These are phyloP conservation scores for Nitzschia sp. DNA, from an alignment of 108 stramenopile species.

Conservation along the genomic window DNA sequence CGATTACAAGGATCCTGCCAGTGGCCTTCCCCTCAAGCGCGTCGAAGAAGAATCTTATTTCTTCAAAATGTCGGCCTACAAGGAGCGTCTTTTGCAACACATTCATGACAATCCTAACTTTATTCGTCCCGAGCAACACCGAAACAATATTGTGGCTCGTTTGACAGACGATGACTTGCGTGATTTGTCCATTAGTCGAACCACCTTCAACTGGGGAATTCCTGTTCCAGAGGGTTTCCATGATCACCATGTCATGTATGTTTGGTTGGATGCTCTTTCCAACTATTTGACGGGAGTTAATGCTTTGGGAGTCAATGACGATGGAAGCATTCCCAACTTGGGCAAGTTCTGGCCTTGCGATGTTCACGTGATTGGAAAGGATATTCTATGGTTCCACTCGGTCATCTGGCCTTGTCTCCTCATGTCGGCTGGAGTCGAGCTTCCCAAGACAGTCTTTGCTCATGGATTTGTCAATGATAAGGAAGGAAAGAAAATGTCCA, in stretches of 20 bases:
- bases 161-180: constrained; percentile 80
- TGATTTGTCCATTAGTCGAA: constrained; percentile 93
- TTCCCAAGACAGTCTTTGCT: constrained; percentile 92
- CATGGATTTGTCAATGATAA: constrained; percentile 97
- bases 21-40: constrained; percentile 88
- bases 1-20: constrained; percentile 85
- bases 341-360: constrained; percentile 91
- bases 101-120: constrained; percentile 87
- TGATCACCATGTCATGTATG: constrained; percentile 96
- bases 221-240: constrained; percentile 92
- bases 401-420: constrained; percentile 99
- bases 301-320: constrained; percentile 66
- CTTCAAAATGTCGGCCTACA: constrained; percentile 94
- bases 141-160: constrained; percentile 78
- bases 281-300: constrained; percentile 95
- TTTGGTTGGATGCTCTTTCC: constrained; percentile 98
- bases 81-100: constrained; percentile 77
- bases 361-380: constrained; percentile 97
- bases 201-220: constrained; percentile 97
- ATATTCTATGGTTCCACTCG: constrained; percentile 98
- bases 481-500: constrained; percentile 99
- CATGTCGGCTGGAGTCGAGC: constrained; percentile 89
- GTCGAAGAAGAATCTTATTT: constrained; percentile 97
- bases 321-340: constrained; percentile 32
- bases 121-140: constrained; percentile 88